Evolutionary conservation across 306 rosid species (phyloP).

Genomic region (Prosopis cineraria): DNA sequence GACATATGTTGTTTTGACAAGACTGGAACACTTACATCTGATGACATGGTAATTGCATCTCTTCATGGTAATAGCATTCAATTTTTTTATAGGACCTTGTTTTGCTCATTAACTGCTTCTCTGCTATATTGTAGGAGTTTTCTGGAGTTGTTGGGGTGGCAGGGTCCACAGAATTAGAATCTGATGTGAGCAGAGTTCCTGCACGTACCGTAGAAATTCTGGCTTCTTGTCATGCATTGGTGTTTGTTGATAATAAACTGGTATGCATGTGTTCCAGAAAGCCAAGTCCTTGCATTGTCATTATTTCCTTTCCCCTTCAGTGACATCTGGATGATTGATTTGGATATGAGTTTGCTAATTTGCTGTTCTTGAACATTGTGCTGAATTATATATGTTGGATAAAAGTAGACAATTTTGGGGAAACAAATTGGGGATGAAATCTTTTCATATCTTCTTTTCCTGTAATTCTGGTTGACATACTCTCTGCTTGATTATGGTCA

Average conservation of each 20-base stretch:
- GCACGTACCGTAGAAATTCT: slow-evolving; percentile 79
- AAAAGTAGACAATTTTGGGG: slow-evolving; percentile 11
- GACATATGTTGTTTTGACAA: slow-evolving; percentile 99
- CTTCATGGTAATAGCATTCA: slow-evolving; percentile 4
- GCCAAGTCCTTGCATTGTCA: not conserved
- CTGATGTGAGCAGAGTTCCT: slow-evolving; percentile 72
- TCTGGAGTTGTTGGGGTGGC: slow-evolving; percentile 82
- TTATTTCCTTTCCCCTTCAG: slow-evolving; percentile 15
- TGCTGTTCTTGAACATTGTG: not conserved
- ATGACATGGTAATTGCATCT: slow-evolving; percentile 81
- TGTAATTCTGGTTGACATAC: slow-evolving; percentile 16
- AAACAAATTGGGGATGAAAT: slow-evolving; percentile 11
- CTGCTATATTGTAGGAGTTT: slow-evolving; percentile 68
- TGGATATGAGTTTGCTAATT: not conserved
- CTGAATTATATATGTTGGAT: slow-evolving; percentile 11
- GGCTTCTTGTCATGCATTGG: slow-evolving; percentile 99
- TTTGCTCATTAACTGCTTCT: slow-evolving; percentile 24
- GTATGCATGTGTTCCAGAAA: slow-evolving; percentile 50
- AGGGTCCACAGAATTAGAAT: slow-evolving; percentile 63
- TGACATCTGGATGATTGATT: not conserved
- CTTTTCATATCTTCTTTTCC: slow-evolving; percentile 7
- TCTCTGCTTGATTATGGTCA: slow-evolving; percentile 24
- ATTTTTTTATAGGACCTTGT: slow-evolving; percentile 22
- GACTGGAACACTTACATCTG: slow-evolving; percentile 99
- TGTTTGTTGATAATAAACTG: slow-evolving; percentile 96